Base-by-base conservation (phyloP, 106 monocot genomes). In the Xerophyta viscosa region DNA sequence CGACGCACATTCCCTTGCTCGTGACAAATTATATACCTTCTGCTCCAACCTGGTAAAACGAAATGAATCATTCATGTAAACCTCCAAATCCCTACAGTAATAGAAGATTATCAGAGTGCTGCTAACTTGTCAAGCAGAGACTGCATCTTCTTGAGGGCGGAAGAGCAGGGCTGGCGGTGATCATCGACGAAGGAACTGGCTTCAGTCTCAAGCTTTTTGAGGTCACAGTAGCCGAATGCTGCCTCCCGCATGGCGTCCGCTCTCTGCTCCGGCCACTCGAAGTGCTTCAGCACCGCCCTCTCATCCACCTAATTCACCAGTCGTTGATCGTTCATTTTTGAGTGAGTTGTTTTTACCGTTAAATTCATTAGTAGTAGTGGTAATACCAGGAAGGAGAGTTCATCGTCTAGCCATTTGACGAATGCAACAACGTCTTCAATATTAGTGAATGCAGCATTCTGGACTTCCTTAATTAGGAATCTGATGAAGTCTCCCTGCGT, bases 231-330 rank as follows among this genome's bases (percentile, higher is more conserved):
- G 11, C 90, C 98, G 46, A 98, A 98, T 2, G 98, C 98, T 0
- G 98, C 98, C 60, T 98, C 98, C 14, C 98, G 71, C 82, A 98
- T 73, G 1, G 98, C 89, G 55, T 98, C 98, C 9, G 90, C 86
- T 69, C 90, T 98, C 13, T 68, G 71, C 74, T 98, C 98, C 56
- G 98, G 98, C 98, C 98, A 98, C 17, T 86, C 71, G 54, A 98
- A 98, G 61, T 90, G 98, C 77, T 98, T 98, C 73, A 98, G 59
- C 56, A 98, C 98, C 18, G 98, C 98, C 31, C 98, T 64, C 69
- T 98, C 98, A 46, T 98, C 98, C 60, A 98, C 98, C 98, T 98
- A 18, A n/a, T n/a, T n/a, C n/a, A n/a, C n/a, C n/a, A n/a, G n/a
- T n/a, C n/a, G n/a, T n/a, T n/a, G n/a, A n/a, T n/a, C n/a, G n/a